A percentile compares a stretch with the other conserved stretches of the same genome.
phyloP scores from a whole-genome alignment of 768 basidiomycete species.

The Cystobasidium onofrii region DNA sequence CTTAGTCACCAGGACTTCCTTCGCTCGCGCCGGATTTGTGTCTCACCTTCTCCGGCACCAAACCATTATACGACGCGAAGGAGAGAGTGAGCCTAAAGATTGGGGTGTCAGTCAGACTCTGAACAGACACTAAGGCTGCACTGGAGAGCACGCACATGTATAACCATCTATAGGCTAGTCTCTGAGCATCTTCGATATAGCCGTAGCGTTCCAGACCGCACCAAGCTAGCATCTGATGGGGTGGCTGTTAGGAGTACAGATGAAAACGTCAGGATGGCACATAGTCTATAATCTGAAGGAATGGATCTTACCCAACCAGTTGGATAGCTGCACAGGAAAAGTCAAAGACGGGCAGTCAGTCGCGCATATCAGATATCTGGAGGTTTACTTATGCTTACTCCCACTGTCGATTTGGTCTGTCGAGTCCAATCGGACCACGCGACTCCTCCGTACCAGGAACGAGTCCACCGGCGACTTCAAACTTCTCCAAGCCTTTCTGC shows the following conservation, averaged over 20 bases:
- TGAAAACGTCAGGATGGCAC: constrained; percentile 32
- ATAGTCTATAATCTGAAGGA: not conserved
- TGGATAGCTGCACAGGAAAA: constrained; percentile 11
- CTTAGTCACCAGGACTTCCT: too few relatives aligned
- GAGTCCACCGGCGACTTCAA: constrained; percentile 88
- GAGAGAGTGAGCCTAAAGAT: constrained; percentile 74
- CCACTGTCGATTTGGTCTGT: constrained; percentile 97
- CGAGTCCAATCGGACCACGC: constrained; percentile 86
- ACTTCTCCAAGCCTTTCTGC: constrained; percentile 85
- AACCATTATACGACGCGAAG: constrained; percentile 93
- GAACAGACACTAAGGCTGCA: not conserved
- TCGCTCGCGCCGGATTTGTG: too few relatives aligned
- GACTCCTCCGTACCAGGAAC: constrained; percentile 96
- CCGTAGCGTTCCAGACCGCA: constrained; percentile 94
- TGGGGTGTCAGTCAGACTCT: not conserved
- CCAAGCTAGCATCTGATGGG: constrained; percentile 86
- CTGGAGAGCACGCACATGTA: constrained; percentile 95
- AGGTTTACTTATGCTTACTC: too few relatives aligned
- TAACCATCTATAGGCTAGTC: constrained; percentile 90
- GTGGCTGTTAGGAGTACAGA: constrained; percentile 64
- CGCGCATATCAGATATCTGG: too few relatives aligned
- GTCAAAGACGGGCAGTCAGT: not conserved
- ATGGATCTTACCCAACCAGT: not conserved
- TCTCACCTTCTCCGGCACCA: constrained; percentile 81
- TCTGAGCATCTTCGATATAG: constrained; percentile 82